Conservation (phyloP, 139 green algal species). For the Closterium sp. region DNA sequence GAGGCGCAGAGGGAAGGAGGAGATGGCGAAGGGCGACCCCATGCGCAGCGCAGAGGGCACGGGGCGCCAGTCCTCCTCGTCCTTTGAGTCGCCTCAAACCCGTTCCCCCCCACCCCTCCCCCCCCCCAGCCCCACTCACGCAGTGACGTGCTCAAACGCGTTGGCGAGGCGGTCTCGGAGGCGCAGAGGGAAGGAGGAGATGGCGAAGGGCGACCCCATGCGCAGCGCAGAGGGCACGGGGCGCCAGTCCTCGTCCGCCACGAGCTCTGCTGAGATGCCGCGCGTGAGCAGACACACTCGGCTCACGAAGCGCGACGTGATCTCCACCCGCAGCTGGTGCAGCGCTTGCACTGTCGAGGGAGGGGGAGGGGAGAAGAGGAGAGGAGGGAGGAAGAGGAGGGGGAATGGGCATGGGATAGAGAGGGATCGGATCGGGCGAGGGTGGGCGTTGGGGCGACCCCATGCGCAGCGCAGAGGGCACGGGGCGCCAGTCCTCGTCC, state of each 20-base stretch:
- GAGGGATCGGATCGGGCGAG: too few species aligned
- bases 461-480: not conserved
- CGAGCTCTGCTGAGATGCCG: constrained; percentile 11
- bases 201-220: constrained; percentile 20
- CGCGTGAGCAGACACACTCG: constrained; percentile 29
- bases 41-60: not conserved
- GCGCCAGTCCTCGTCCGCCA: constrained; percentile 39
- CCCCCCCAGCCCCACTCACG: not conserved
- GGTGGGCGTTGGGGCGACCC: too few species aligned
- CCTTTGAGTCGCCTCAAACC: too few species aligned
- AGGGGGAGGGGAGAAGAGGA: not conserved
- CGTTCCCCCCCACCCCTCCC: too few species aligned
- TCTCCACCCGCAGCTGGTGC: constrained; percentile 22
- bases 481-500: constrained; percentile 36
- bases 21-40: constrained; percentile 30
- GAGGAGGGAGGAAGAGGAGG: not conserved
- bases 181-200: constrained; percentile 18
- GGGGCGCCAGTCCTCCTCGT: too few species aligned
- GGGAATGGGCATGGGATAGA: not conserved
- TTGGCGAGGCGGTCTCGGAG: not conserved
- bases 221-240: constrained; percentile 24
- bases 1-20: constrained; percentile 4
- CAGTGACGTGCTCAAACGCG: not conserved
- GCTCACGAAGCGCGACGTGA: constrained; percentile 17
- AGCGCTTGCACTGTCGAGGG: constrained; percentile 15